A percentile compares a stretch with the other conserved stretches of the same genome.
Evolutionary conservation across 768 basidiomycete genomes (phyloP).

Genomic region (Russula emetica): DNA sequence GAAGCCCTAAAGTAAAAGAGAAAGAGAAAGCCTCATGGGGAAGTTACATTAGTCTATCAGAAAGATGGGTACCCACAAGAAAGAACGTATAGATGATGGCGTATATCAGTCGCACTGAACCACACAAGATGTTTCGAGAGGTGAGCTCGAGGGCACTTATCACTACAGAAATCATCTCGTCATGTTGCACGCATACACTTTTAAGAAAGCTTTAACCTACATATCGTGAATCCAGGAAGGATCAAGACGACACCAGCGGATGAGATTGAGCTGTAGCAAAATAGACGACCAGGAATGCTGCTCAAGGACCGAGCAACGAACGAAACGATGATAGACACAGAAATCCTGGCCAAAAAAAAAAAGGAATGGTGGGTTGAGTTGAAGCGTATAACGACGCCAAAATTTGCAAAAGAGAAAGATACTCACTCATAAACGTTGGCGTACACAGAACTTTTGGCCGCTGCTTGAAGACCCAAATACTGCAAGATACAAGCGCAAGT

Average conservation of each 20-base stretch:
- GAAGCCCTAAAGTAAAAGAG: constrained; percentile 54
- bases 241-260: constrained; percentile 89
- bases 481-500: constrained; percentile 64
- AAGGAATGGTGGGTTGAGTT: not conserved
- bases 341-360: constrained; percentile 51
- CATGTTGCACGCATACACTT: not conserved
- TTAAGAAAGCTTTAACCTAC: constrained; percentile 44
- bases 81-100: constrained; percentile 84
- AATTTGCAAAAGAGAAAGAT: not conserved
- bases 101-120: constrained; percentile 78
- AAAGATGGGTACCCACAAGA: constrained; percentile 44
- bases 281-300: constrained; percentile 65
- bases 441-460: constrained; percentile 82
- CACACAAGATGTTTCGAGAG: constrained; percentile 75
- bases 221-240: constrained; percentile 79
- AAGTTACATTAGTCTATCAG: not conserved
- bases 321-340: constrained; percentile 77
- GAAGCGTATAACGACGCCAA: not conserved
- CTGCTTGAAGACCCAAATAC: constrained; percentile 76
- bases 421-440: constrained; percentile 94
- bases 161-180: constrained; percentile 41
- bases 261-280: constrained; percentile 89
- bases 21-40: not conserved
- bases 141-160: constrained; percentile 76
- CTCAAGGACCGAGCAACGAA: constrained; percentile 78